These are phyloP conservation scores for Acer campestre DNA, from an alignment of 345 rosid species.

Conservation along the genomic window DNA sequence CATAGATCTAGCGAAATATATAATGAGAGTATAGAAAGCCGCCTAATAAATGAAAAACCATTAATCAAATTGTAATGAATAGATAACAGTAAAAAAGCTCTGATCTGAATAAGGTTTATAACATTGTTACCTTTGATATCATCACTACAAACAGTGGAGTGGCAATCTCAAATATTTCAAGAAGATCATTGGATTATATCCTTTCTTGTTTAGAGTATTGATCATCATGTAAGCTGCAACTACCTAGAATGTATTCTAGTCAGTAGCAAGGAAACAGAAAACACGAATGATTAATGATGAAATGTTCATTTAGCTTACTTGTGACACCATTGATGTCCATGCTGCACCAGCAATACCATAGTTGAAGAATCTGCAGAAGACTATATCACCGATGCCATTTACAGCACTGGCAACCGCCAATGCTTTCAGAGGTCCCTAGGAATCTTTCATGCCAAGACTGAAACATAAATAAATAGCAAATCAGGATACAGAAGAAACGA, in stretches of 20 bases:
- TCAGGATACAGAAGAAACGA: neutral
- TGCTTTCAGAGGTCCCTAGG: slow-evolving; percentile 96
- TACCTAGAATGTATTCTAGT: slow-evolving; percentile 45
- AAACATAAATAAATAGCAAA: slow-evolving; percentile 6
- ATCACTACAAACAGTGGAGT: slow-evolving; percentile 77
- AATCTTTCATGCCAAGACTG: slow-evolving; percentile 98
- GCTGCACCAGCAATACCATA: slow-evolving; percentile 96
- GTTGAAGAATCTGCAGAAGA: slow-evolving; percentile 74
- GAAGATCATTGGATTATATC: slow-evolving; percentile 60
- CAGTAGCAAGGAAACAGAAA: slow-evolving; percentile 3
- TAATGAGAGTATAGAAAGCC: slow-evolving; percentile 42
- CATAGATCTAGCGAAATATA: slow-evolving; percentile 47
- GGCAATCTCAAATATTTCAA: slow-evolving; percentile 62
- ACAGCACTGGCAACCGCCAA: slow-evolving; percentile 71
- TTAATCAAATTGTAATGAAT: no score
- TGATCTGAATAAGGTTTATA: neutral
- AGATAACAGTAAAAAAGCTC: no score
- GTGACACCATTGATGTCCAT: slow-evolving; percentile 95
- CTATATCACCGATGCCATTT: slow-evolving; percentile 73
- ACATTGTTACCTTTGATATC: slow-evolving; percentile 63
- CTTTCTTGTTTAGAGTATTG: slow-evolving; percentile 64
- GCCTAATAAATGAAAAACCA: slow-evolving; percentile 28
- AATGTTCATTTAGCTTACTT: slow-evolving; percentile 45
- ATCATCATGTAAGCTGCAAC: slow-evolving; percentile 89
- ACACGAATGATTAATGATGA: neutral